Conservation (phyloP, 495 filamentous ascomycete species). For the Pseudotulostoma volvatum region DNA sequence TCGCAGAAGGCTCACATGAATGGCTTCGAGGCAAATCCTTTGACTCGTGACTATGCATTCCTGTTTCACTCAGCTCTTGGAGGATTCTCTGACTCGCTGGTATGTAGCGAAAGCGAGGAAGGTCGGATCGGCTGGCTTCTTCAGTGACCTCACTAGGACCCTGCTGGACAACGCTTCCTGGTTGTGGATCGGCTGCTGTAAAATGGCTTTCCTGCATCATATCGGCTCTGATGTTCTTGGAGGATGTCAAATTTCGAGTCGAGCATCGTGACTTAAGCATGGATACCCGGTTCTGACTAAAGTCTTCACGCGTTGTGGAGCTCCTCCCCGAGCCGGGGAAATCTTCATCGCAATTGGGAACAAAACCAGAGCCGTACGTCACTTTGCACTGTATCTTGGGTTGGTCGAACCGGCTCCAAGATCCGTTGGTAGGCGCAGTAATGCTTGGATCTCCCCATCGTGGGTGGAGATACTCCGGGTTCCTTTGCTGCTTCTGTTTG, state of each 20-base stretch:
- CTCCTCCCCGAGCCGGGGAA: no score
- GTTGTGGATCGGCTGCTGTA: no score
- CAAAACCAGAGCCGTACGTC: slow-evolving; percentile 16
- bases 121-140: slow-evolving; percentile 4
- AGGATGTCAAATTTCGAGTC: no score
- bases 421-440: slow-evolving; percentile 23
- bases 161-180: no score
- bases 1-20: neutral
- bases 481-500: slow-evolving; percentile 11
- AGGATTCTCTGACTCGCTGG: slow-evolving; percentile 15
- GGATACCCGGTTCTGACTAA: no score
- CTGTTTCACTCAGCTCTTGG: slow-evolving; percentile 4
- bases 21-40: neutral
- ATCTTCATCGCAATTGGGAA: slow-evolving; percentile 8
- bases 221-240: no score
- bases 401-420: slow-evolving; percentile 26
- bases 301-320: no score
- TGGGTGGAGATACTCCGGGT: slow-evolving; percentile 16
- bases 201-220: no score
- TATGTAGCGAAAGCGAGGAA: slow-evolving; percentile 20
- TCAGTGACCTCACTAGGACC: slow-evolving; percentile 16
- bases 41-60: no score
- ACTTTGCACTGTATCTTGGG: slow-evolving; percentile 13
- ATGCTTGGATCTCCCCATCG: slow-evolving; percentile 26
- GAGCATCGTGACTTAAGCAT: no score